Base-by-base conservation (phyloP, 1,284 basidiomycete species). In the Pseudozyma thailandica region DNA sequence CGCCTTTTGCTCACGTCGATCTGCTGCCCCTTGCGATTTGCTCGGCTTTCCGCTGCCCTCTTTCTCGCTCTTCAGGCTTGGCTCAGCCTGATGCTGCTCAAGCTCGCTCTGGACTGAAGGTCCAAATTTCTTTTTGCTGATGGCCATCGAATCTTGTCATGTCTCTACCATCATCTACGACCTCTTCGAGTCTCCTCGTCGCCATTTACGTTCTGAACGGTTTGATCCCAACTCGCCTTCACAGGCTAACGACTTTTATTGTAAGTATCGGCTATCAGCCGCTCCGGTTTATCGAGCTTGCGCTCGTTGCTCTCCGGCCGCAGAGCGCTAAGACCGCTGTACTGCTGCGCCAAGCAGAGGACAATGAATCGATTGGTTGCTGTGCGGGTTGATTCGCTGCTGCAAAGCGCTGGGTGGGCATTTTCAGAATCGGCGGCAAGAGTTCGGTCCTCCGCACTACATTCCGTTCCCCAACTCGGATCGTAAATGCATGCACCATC, bases 191-290 rank as follows among this genome's bases (percentile, higher is more conserved):
- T 28, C 41, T 47, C 28, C 44, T 52, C 56, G 48, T 44, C 33
- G 33, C 15, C 50, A 47, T 18, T 28, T n/a, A n/a, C n/a, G n/a
- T n/a, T 37, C 27, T 48, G 25, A 39, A 50, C 58, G 28, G 31
- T 47, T 51, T 39, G 33, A 49, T 35, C 43, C 42, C 43, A 37
- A 55, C 30, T 43, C 49, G 60, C 60, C 60, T 70, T 64, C 18
- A 25, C 45, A 70, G 66, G 66, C 66, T 63, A 60, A 70, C 60
- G 66, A 70, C 28, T 35, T n/a, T n/a, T 45, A 16, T 53, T 59
- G 66, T 70, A 51, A 63, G 66, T 70, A 41, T 23, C 27, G n/a
- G 39, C 39, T 41, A 41, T 23, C 39, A 23, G 21, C 18, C 39
- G 20, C 21, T 12, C 33, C 6, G 41, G 44, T 28, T 37, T 16